Evolutionary conservation across 116 monocot species (phyloP), one percentile per base, ranked within the genome.

Genomic region (Trichopus zeylanicus): DNA sequence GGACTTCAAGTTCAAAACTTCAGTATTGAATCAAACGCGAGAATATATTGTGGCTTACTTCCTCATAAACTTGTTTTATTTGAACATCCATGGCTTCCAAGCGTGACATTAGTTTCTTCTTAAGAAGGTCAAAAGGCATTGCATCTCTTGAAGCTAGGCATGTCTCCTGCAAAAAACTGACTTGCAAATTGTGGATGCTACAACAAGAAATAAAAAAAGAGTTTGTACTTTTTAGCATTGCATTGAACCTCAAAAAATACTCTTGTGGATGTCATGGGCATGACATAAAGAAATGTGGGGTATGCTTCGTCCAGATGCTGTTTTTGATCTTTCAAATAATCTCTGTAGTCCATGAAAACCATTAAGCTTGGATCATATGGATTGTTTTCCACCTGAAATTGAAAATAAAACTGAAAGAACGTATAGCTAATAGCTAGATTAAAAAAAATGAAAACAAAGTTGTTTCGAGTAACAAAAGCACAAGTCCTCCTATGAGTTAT

Each of bases 281-380:
- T 94, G 35, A 82, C 94, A 74, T 94, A 94, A 53, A 94, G 83
- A 72, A 94, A 94, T 16, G 94, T 94, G 10, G 94, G 94, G 67
- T 94, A 85, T 25, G 76, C 74, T 58, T 55, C 70, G 47, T 74
- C 72, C 10, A 19, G 64, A 20, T 27, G 51, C 49, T 60, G 57
- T 34, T 51, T 34, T 32, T 79, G 77, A n/a, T 69, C 73, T 51
- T 85, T 85, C 16, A 30, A 62, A 57, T 66, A 75, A 65, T 94
- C 89, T 89, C 94, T 86, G 75, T 94, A 94, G 81, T 94, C 94
- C 94, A 94, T 94, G 78, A 94, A 89, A 84, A 94, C 94, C 94
- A 94, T 94, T 78, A 86, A 74, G 60, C 62, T 86, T 48, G 94
- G 94, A 72, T 94, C 89, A 83, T 89, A 94, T 38, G 94, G 94